Evolutionary conservation across 768 basidiomycete species (phyloP), one percentile per base, ranked within the genome.

Genomic region (Mycena albidolilacea): DNA sequence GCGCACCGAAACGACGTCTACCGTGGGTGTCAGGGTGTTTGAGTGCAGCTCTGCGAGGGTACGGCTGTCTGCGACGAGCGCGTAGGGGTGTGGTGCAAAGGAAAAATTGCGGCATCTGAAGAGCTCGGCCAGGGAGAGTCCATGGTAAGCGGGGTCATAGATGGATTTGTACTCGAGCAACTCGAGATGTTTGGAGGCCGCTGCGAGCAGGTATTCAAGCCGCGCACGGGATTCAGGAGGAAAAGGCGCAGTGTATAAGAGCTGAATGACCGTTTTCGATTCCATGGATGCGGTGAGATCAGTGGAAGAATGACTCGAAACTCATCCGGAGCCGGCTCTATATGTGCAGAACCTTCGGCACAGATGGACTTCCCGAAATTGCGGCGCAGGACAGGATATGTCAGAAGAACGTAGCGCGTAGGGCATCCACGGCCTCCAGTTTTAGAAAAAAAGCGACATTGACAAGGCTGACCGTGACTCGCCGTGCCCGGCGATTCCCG

Each of bases 61-160:
- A 38, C 74, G 63, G 7, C 19, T 44, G 65, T 75, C 74, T 11
- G 74, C 74, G 39, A 75, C 46, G 58, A 75, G 59, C 6, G 70
- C 74, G 21, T 67, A 75, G 0, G 21, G 21, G 12, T 66, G 67
- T 7, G 12, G 19, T 15, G 59, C n/a, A 48, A 75, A 69, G 21
- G 67, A 62, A n/a, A 54, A 75, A 11, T 64, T 67, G 41, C 64
- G 71, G 8, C 43, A 37, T 65, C 52, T 69, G 37, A 72, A 64
- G 9, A 75, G 52, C 11, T 75, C 57, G 23, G 71, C 15, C 8
- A 68, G 71, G 35, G 74, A 69, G n/a, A 75, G 71, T 3, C 52
- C 64, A 9, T 72, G 54, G 70, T 50, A 64, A 4, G 54, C 55
- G 14, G 74, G 63, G 38, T 68, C 70, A 54, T 72, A 64, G 38